Percentiles rank a stretch among this genome's conserved stretches.
These are phyloP conservation scores for Thalassiosira exigua DNA, from an alignment of 352 stramenopile species.

Conservation along the genomic window DNA sequence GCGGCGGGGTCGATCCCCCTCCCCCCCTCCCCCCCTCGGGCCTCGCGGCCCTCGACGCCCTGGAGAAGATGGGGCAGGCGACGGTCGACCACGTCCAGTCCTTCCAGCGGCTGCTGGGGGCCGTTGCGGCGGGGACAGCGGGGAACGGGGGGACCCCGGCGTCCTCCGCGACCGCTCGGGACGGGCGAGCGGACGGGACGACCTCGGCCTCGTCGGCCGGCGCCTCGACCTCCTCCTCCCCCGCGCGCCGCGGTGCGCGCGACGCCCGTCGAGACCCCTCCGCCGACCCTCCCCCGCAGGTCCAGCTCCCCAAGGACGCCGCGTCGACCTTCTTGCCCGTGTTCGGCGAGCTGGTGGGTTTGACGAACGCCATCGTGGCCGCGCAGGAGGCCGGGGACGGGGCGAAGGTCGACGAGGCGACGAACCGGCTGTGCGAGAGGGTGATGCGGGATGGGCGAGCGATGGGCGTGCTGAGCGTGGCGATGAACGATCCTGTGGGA, in stretches of 20 bases:
- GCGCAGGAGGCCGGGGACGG: constrained; percentile 29
- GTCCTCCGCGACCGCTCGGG: neutral
- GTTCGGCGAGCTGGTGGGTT: constrained; percentile 29
- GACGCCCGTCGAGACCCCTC: too few species aligned
- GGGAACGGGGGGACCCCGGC: neutral
- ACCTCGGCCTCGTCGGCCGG: neutral
- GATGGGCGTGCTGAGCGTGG: constrained; percentile 19
- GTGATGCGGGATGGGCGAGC: constrained; percentile 22
- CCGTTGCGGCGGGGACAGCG: neutral
- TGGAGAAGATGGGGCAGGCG: neutral
- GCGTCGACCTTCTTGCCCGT: constrained; percentile 13
- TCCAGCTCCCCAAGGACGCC: neutral
- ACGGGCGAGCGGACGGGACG: too few species aligned
- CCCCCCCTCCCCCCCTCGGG: too few species aligned
- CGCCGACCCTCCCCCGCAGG: too few species aligned
- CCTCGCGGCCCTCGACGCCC: neutral
- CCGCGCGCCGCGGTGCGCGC: neutral
- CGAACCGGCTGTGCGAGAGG: constrained; percentile 20
- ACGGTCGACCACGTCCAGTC: neutral
- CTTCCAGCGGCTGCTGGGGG: neutral
- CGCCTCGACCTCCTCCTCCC: neutral
- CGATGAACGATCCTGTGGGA: constrained; percentile 20
- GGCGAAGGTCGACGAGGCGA: constrained; percentile 17
- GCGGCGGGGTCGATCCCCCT: too few species aligned
- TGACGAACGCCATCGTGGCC: constrained; percentile 32